phyloP scores from a whole-genome alignment of 1,284 basidiomycete genomes.

The Cryptococcus sp. region DNA sequence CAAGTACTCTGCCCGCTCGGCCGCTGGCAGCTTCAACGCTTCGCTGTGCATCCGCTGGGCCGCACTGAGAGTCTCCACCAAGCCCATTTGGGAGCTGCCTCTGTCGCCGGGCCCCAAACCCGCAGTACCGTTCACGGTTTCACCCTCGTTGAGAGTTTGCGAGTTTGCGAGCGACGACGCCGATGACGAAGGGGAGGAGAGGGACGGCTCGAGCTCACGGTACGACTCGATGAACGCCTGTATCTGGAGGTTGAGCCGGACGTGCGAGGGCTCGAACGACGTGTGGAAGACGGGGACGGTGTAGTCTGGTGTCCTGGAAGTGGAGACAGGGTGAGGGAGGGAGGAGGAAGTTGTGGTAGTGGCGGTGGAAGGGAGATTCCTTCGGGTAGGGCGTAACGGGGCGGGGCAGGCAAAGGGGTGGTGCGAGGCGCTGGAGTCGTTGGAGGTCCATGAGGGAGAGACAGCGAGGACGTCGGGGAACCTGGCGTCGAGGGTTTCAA shows the following conservation, averaged over 20 bases:
- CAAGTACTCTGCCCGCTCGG: conserved; percentile 40
- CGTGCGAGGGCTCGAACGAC: conserved; percentile 33
- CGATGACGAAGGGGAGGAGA: conserved; percentile 28
- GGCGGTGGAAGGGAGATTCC: background rate
- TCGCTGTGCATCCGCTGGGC: conserved; percentile 39
- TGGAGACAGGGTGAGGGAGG: background rate
- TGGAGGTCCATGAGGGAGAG: background rate
- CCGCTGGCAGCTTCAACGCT: conserved; percentile 36
- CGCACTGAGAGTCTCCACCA: conserved; percentile 35
- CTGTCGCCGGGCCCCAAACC: too few species aligned
- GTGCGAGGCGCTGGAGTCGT: conserved; percentile 3
- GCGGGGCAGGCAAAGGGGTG: background rate
- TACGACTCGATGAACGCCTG: conserved; percentile 45
- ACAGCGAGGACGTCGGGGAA: conserved; percentile 38
- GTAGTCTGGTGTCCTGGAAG: background rate
- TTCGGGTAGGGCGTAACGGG: background rate
- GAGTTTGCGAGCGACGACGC: conserved; percentile 25
- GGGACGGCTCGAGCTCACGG: conserved; percentile 21
- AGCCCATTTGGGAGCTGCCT: conserved; percentile 4
- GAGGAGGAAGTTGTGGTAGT: background rate
- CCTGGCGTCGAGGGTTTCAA: conserved; percentile 34
- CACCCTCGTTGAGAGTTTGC: background rate
- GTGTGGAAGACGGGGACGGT: conserved; percentile 28
- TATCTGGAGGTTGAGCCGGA: conserved; percentile 46
- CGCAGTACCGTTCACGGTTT: background rate